phyloP scores from a whole-genome alignment of 1,139 yeast species.

The Protomyces pachydermus region DNA sequence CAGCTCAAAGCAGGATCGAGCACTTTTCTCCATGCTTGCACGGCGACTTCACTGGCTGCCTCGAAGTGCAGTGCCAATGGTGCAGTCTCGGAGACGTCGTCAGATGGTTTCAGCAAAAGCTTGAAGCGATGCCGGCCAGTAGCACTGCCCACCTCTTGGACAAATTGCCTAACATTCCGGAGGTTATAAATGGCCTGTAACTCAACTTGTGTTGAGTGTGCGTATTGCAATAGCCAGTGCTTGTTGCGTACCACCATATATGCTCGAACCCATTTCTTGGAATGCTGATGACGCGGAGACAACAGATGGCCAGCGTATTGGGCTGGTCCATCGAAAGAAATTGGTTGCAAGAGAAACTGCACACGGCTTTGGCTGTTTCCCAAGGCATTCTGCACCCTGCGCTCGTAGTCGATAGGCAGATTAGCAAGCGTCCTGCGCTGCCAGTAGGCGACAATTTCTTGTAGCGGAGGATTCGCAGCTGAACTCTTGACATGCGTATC shows the following conservation, averaged over 20 bases:
- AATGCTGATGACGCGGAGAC: neutral
- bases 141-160: neutral
- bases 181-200: neutral
- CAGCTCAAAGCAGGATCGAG: slow-evolving; percentile 23
- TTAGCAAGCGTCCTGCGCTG: neutral
- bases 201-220: neutral
- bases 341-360: neutral
- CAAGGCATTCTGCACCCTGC: neutral
- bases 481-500: neutral
- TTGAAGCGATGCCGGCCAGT: neutral
- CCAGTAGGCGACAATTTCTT: neutral
- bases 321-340: neutral
- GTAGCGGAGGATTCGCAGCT: neutral
- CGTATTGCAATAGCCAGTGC: neutral
- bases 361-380: neutral
- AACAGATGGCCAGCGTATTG: neutral
- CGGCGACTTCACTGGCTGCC: neutral
- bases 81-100: neutral
- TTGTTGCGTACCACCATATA: neutral
- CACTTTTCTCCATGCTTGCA: neutral
- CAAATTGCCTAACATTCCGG: neutral
- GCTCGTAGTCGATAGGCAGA: neutral
- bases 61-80: neutral
- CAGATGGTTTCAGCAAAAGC: neutral
- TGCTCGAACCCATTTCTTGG: neutral